Evolutionary conservation across 2,329 filamentous ascomycete genomes (phyloP).

Genomic region (Alternaria metachromatica): DNA sequence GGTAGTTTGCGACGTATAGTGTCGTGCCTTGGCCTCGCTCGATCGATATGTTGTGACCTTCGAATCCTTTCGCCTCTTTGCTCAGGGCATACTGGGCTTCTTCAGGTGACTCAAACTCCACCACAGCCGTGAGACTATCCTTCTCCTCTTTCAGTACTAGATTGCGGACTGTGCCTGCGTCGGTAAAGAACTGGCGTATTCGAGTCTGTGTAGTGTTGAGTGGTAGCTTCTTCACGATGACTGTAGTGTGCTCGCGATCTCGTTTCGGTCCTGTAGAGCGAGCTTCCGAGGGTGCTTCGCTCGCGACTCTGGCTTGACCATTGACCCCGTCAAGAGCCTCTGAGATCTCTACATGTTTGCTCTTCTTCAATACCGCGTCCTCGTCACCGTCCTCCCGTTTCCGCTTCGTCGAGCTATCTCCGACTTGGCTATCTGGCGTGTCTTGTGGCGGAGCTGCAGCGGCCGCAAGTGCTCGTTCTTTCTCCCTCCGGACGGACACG

Average conservation of each 20-base stretch:
- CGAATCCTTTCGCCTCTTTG: conserved; percentile 80
- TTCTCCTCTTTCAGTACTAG: conserved; percentile 71
- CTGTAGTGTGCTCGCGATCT: conserved; percentile 87
- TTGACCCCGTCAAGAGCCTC: conserved; percentile 23
- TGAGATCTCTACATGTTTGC: conserved; percentile 55
- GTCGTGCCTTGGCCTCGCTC: conserved; percentile 78
- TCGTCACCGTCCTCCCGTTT: conserved; percentile 69
- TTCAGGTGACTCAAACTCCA: conserved; percentile 83
- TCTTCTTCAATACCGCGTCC: conserved; percentile 70
- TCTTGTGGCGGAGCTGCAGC: conserved; percentile 46
- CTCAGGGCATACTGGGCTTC: conserved; percentile 83
- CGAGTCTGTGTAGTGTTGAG: conserved; percentile 71
- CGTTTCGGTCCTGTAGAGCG: conserved; percentile 64
- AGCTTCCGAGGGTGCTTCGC: conserved; percentile 46
- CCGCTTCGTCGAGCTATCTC: conserved; percentile 68
- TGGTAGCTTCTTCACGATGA: conserved; percentile 82
- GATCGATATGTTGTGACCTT: conserved; percentile 75
- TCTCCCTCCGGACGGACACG: conserved; percentile 64
- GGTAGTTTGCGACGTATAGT: conserved; percentile 90
- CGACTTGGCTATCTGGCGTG: conserved; percentile 21
- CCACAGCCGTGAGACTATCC: conserved; percentile 70
- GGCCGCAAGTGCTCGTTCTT: conserved; percentile 67
- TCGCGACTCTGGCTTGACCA: conserved; percentile 22
- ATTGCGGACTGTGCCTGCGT: conserved; percentile 84
- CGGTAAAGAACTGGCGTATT: conserved; percentile 87